Conservation (phyloP, 2,329 filamentous ascomycete genomes). For the Colletotrichum sp. region DNA sequence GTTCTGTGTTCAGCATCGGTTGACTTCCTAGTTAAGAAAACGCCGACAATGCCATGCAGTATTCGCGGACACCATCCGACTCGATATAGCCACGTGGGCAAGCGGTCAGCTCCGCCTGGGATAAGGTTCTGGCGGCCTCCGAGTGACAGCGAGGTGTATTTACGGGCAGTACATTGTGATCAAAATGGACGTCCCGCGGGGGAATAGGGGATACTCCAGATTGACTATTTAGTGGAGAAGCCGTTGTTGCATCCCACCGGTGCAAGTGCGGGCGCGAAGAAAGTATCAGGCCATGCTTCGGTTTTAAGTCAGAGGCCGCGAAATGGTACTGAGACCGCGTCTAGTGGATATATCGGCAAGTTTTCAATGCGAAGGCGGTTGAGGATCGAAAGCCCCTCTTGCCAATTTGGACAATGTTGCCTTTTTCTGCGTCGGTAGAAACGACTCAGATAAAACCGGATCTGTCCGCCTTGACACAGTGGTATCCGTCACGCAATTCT, state of each 20-base stretch:
- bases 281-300: not conserved
- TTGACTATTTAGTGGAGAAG: not conserved
- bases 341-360: not conserved
- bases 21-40: not conserved
- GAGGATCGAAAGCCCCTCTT: not conserved
- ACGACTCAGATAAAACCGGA: not conserved
- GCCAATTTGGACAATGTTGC: not conserved
- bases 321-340: not conserved
- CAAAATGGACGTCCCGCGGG: not conserved
- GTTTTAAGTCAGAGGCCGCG: not conserved
- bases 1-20: not conserved
- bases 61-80: not conserved
- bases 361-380: not conserved
- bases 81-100: not conserved
- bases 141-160: not conserved
- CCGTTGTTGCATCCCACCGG: not conserved
- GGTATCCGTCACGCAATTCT: not conserved
- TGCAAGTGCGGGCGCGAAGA: not conserved
- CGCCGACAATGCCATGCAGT: not conserved
- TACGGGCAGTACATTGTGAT: not conserved
- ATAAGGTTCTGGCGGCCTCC: not conserved
- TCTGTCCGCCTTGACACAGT: not conserved
- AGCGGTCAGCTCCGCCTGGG: not conserved
- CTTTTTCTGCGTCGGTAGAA: not conserved
- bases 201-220: not conserved